These are phyloP conservation scores for Salix brachista DNA, from an alignment of 345 rosid genomes.

Conservation along the genomic window DNA sequence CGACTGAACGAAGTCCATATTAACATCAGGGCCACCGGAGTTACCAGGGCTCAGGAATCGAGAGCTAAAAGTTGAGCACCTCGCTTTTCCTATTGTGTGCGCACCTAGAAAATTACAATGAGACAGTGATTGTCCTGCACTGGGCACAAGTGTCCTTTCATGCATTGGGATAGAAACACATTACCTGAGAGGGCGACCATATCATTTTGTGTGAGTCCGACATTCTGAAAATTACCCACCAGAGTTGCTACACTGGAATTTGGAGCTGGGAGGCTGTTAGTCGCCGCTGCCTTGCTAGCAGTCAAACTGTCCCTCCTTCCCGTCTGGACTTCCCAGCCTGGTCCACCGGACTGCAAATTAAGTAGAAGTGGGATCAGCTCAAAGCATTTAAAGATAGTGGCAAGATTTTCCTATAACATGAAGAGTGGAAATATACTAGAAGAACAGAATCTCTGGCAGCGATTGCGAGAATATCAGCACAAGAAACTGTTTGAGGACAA, in stretches of 20 bases:
- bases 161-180: neutral
- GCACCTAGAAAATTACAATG: conserved; percentile 40
- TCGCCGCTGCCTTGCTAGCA: conserved; percentile 67
- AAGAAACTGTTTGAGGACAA: conserved; percentile 76
- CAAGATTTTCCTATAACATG: neutral
- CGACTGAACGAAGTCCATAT: conserved; percentile 54
- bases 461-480: conserved; percentile 82
- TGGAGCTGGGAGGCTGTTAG: conserved; percentile 62
- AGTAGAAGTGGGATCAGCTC: neutral
- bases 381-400: neutral
- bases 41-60: conserved; percentile 40
- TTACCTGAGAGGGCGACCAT: conserved; percentile 77
- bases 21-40: conserved; percentile 35
- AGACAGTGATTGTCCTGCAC: neutral
- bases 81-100: conserved; percentile 76
- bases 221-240: conserved; percentile 56
- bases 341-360: conserved; percentile 68
- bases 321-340: conserved; percentile 77
- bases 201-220: conserved; percentile 61
- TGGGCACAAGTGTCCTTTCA: neutral
- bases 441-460: conserved; percentile 76
- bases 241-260: conserved; percentile 56
- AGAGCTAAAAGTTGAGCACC: conserved; percentile 62
- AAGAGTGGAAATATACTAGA: conserved; percentile 30
- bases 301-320: conserved; percentile 65